Percentiles rank a stretch among this genome's conserved stretches.
These are phyloP conservation scores for Hyphodiscus hymeniophilus DNA, from an alignment of 495 filamentous ascomycete genomes.

Conservation along the genomic window DNA sequence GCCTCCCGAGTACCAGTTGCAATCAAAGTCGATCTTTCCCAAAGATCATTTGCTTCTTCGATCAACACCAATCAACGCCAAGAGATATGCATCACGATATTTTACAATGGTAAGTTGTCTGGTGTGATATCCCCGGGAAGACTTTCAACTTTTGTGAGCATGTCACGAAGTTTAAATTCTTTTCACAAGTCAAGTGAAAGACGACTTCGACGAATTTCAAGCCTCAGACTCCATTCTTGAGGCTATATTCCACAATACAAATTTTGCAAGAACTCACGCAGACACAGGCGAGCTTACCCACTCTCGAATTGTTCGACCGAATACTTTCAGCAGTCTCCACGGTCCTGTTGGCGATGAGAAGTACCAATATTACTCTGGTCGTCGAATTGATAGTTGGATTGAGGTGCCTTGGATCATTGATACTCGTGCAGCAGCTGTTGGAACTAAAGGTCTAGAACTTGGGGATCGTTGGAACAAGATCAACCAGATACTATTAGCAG, in stretches of 20 bases:
- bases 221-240: no score
- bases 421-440: constrained; percentile 14
- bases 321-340: constrained; percentile 1
- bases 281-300: constrained; percentile 27
- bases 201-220: no score
- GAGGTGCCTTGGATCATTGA: constrained; percentile 36
- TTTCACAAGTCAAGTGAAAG: no score
- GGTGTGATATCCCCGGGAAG: no score
- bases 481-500: not conserved
- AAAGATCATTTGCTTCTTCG: not conserved
- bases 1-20: constrained; percentile 1
- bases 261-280: no score
- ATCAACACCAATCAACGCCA: not conserved
- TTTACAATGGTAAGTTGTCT: constrained; percentile 26
- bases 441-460: not conserved
- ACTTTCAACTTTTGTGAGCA: no score
- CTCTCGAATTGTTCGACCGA: constrained; percentile 19
- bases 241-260: no score
- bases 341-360: constrained; percentile 2
- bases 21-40: constrained; percentile 1
- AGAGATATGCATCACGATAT: constrained; percentile 29
- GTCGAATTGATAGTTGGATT: constrained; percentile 20
- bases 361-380: constrained; percentile 27
- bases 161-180: no score
- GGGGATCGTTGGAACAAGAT: constrained; percentile 3